phyloP scores from a whole-genome alignment of 257 asterid species.

The Anisodus acutangulus region DNA sequence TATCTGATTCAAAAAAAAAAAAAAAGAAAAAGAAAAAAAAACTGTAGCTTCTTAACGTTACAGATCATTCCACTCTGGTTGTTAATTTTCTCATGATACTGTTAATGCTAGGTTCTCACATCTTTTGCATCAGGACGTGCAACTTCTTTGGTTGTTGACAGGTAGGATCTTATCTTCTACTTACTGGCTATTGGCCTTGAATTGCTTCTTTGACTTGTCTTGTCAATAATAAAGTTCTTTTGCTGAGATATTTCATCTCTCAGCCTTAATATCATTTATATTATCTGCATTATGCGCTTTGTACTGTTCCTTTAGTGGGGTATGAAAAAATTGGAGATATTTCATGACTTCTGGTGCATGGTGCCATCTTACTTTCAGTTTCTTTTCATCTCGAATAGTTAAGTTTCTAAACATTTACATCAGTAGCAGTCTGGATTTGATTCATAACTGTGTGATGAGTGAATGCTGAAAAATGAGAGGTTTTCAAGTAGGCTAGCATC shows the following conservation, averaged over 20 bases:
- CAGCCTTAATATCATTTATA: not conserved
- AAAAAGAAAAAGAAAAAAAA: not conserved
- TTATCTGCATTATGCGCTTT: not conserved
- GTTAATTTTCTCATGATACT: conserved; percentile 24
- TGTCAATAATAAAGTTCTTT: not conserved
- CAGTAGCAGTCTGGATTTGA: conserved; percentile 1
- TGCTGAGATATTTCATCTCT: not conserved
- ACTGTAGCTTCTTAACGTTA: not conserved
- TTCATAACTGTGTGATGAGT: conserved; percentile 8
- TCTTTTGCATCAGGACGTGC: conserved; percentile 99
- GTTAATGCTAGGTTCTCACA: conserved; percentile 77
- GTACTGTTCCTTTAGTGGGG: not conserved
- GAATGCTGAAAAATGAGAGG: not conserved
- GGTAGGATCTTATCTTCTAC: conserved; percentile 55
- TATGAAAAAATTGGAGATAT: not conserved
- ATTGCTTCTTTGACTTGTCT: not conserved
- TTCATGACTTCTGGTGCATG: conserved; percentile 24
- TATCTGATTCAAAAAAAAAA: not conserved
- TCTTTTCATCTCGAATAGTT: conserved; percentile 21
- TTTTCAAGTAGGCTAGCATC: conserved; percentile 12
- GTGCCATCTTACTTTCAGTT: not conserved
- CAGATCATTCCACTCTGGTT: conserved; percentile 9
- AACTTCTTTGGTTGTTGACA: conserved; percentile 93
- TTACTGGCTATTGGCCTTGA: not conserved
- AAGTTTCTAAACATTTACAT: conserved; percentile 4